Percentiles rank a stretch among this genome's conserved stretches.
These are phyloP conservation scores for Penicillium malachiteum DNA, from an alignment of 495 filamentous ascomycete genomes.

Conservation along the genomic window DNA sequence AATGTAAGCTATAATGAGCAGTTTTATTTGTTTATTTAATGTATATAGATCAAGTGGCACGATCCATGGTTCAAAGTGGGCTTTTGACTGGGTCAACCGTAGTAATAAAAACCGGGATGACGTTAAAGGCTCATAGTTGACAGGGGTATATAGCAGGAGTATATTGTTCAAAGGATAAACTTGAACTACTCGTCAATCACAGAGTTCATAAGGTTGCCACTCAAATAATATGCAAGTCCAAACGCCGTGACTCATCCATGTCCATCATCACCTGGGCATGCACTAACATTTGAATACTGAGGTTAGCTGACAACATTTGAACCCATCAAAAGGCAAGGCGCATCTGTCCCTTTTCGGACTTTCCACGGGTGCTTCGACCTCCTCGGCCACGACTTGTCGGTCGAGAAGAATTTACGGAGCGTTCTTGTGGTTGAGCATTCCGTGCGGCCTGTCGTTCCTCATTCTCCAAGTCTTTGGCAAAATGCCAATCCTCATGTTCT, in stretches of 20 bases:
- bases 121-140: too few species aligned
- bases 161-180: too few species aligned
- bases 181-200: too few species aligned
- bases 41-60: background rate
- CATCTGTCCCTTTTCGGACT: constrained; percentile 74
- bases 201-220: too few species aligned
- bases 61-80: too few species aligned
- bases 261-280: background rate
- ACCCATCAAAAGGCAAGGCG: constrained; percentile 59
- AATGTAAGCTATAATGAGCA: too few species aligned
- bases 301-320: background rate
- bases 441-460: constrained; percentile 48
- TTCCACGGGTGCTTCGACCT: constrained; percentile 37
- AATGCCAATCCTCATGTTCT: constrained; percentile 94
- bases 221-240: too few species aligned
- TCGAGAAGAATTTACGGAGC: constrained; percentile 6
- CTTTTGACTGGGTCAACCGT: too few species aligned
- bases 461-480: constrained; percentile 80
- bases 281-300: too few species aligned
- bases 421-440: constrained; percentile 18
- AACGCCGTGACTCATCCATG: background rate
- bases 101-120: too few species aligned
- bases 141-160: too few species aligned
- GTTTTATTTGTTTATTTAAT: background rate
- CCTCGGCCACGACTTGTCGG: constrained; percentile 30